These are phyloP conservation scores for Aspergillus neotritici DNA, from an alignment of 2,329 filamentous ascomycete genomes.

Conservation along the genomic window DNA sequence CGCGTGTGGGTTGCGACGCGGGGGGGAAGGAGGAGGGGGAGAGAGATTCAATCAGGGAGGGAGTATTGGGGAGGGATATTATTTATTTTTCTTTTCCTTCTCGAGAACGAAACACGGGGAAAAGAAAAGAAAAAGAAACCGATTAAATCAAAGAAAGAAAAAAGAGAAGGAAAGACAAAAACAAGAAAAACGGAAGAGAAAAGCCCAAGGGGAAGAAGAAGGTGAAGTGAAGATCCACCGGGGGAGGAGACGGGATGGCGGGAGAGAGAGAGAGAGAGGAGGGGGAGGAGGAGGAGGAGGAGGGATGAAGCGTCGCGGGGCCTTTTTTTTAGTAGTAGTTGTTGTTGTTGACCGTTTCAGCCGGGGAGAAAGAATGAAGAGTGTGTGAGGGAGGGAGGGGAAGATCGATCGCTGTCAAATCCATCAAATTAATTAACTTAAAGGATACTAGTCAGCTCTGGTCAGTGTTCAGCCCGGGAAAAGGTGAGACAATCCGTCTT, in stretches of 20 bases:
- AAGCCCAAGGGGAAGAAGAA: conserved; percentile 2
- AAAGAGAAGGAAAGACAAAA: conserved; percentile 1
- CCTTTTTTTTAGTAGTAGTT: conserved; percentile 17
- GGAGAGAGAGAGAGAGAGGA: conserved; percentile 11
- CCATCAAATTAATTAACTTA: too few relatives aligned
- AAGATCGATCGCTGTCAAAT: background rate
- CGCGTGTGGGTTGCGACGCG: conserved; percentile 10
- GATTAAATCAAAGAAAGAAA: conserved; percentile 1
- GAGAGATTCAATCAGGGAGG: conserved; percentile 3
- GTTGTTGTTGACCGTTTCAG: conserved; percentile 19
- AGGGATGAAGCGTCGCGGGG: conserved; percentile 17
- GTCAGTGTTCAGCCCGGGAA: too few relatives aligned
- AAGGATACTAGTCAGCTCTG: too few relatives aligned
- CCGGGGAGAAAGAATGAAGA: conserved; percentile 7
- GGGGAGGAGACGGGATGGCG: conserved; percentile 4
- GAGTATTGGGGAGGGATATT: conserved; percentile 10
- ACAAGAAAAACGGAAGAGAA: conserved; percentile 7
- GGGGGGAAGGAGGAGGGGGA: conserved; percentile 8
- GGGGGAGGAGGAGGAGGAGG: conserved; percentile 11
- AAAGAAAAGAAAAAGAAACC: conserved; percentile 1
- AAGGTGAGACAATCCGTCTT: too few relatives aligned
- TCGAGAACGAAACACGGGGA: conserved; percentile 1
- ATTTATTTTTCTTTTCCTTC: too few relatives aligned
- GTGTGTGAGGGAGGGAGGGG: conserved; percentile 1
- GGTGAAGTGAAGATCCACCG: conserved; percentile 5